phyloP scores from a whole-genome alignment of 176 grass and related monocot species.

The Melocanna baccifera region DNA sequence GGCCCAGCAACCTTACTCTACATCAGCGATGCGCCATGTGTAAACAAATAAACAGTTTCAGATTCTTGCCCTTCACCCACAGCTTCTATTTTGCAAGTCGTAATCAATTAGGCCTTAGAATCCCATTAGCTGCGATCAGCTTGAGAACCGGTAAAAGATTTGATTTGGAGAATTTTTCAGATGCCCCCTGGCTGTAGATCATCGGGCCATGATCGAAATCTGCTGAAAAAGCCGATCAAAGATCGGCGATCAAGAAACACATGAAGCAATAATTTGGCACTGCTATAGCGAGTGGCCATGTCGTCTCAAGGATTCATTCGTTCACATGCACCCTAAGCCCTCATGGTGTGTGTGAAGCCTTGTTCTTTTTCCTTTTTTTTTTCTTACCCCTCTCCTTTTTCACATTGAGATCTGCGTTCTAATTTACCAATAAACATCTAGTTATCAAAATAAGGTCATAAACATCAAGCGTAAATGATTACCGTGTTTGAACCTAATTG shows the following conservation, averaged over 20 bases:
- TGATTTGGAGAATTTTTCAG: background rate
- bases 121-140: background rate
- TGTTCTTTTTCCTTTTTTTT: background rate
- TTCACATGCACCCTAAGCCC: background rate
- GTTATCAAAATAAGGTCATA: background rate
- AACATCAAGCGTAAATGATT: too few species aligned
- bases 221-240: background rate
- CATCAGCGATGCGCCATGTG: background rate
- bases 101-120: background rate
- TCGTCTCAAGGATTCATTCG: background rate
- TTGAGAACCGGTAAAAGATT: background rate
- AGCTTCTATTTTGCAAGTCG: background rate
- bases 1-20: background rate
- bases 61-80: background rate
- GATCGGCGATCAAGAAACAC: background rate
- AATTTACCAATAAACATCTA: background rate
- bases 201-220: background rate
- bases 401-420: background rate
- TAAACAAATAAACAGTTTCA: background rate
- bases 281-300: background rate
- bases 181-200: background rate
- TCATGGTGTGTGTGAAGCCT: background rate
- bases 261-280: background rate
- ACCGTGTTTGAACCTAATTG: background rate
- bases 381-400: too few species aligned